Evolutionary conservation across 345 rosid species (phyloP).

Genomic region (Eutrema heterophyllum): DNA sequence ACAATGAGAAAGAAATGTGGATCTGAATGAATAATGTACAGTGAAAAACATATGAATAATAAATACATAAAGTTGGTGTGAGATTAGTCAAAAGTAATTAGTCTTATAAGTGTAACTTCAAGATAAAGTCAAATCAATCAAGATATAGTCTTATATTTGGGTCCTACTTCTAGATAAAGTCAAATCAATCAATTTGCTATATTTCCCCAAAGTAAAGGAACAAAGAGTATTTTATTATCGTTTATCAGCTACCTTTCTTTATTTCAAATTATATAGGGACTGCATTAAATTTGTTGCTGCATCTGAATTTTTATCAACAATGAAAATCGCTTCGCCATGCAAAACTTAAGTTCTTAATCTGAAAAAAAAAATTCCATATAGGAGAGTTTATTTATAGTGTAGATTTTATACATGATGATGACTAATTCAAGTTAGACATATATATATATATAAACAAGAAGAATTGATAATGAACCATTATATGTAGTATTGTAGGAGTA

Average conservation of each 20-base stretch:
- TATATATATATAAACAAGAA: neutral
- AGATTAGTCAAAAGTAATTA: constrained; percentile 28
- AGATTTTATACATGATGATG: neutral
- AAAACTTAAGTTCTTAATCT: neutral
- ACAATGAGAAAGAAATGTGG: neutral
- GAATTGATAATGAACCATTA: neutral
- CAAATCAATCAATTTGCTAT: constrained; percentile 19
- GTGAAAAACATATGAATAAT: constrained; percentile 4
- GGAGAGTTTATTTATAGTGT: neutral
- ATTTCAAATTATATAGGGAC: neutral
- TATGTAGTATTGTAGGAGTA: neutral
- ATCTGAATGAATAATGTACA: neutral
- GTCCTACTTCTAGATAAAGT: constrained; percentile 18
- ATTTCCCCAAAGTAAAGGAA: constrained; percentile 10
- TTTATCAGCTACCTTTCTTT: neutral
- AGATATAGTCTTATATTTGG: no score
- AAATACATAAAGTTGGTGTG: constrained; percentile 17
- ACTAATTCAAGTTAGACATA: neutral
- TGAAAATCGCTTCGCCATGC: neutral
- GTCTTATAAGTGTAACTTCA: constrained; percentile 9
- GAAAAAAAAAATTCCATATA: neutral
- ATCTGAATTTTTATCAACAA: neutral
- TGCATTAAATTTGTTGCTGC: neutral
- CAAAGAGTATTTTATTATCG: neutral
- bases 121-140: constrained; percentile 25